phyloP scores from a whole-genome alignment of 768 basidiomycete genomes.

The Hysterangium stoloniferum region DNA sequence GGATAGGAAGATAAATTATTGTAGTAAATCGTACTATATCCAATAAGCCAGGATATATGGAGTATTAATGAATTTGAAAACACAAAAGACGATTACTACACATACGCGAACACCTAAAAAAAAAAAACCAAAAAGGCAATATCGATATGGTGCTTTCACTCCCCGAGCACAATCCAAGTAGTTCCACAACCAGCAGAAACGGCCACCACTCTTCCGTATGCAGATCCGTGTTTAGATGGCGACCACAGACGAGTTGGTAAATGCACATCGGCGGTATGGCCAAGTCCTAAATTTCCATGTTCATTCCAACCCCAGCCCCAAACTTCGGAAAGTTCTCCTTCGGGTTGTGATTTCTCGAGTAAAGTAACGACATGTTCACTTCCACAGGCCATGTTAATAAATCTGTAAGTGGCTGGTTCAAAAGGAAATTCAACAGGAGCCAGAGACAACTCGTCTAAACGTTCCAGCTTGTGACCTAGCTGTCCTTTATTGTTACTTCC shows the following conservation, averaged over 20 bases:
- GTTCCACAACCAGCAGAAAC: conserved; percentile 48
- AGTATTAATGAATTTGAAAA: too few relatives aligned
- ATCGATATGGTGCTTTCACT: too few relatives aligned
- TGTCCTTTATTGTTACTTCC: conserved; percentile 57
- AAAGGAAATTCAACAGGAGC: conserved; percentile 27
- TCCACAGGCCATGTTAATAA: conserved; percentile 51
- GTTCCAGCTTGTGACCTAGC: conserved; percentile 38
- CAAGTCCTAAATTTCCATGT: conserved; percentile 85
- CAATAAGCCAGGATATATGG: too few relatives aligned
- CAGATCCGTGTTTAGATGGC: conserved; percentile 13
- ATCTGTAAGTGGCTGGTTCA: conserved; percentile 13
- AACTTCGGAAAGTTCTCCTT: conserved; percentile 31
- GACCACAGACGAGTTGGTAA: conserved; percentile 52
- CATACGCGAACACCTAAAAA: too few relatives aligned
- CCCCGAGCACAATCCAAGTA: conserved; percentile 41
- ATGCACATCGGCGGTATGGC: conserved; percentile 45
- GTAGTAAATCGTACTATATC: too few relatives aligned
- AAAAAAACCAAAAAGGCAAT: too few relatives aligned
- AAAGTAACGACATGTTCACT: conserved; percentile 73
- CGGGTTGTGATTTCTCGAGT: conserved; percentile 1
- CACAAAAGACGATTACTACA: too few relatives aligned
- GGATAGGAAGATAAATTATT: too few relatives aligned
- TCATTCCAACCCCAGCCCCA: conserved; percentile 99
- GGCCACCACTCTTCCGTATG: conserved; percentile 11
- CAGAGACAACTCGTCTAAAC: conserved; percentile 8